Conservation (phyloP, 73 alveolate species). For the Breviolum minutum region DNA sequence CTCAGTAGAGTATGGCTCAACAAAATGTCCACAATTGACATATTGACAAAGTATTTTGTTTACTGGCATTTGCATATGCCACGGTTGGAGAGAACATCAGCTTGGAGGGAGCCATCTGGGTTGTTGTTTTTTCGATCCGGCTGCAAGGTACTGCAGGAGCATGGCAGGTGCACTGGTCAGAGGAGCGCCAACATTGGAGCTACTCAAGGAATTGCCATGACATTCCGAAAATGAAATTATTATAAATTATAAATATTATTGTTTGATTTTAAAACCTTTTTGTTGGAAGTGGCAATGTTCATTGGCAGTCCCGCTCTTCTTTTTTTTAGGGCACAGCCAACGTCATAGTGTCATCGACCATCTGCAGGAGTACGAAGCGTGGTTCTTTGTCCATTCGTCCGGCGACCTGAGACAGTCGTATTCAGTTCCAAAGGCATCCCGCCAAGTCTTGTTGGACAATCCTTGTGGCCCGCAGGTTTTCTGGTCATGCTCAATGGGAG, state of each 20-base stretch:
- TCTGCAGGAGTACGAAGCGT: constrained; percentile 37
- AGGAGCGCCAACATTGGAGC: not conserved
- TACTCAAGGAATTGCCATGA: not conserved
- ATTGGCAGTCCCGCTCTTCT: too few relatives aligned
- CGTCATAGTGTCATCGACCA: not conserved
- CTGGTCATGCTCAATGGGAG: constrained; percentile 80
- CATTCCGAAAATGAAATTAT: not conserved
- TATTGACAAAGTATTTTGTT: not conserved
- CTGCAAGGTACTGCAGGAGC: constrained; percentile 54
- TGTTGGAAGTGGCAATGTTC: too few relatives aligned
- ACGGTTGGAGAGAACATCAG: too few relatives aligned
- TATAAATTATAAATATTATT: too few relatives aligned
- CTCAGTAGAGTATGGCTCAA: too few relatives aligned
- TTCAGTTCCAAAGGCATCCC: not conserved
- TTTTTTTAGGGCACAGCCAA: not conserved
- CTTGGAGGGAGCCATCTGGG: too few relatives aligned
- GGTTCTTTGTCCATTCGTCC: constrained; percentile 78
- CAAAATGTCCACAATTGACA: not conserved
- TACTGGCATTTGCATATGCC: too few relatives aligned
- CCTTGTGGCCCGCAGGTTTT: not conserved
- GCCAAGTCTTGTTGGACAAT: not conserved
- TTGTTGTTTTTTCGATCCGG: not conserved
- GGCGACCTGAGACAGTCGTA: not conserved
- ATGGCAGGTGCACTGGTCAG: constrained; percentile 87
- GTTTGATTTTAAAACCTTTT: too few relatives aligned